Percentiles rank a stretch among this genome's conserved stretches.
Conservation (phyloP, 305 asterid species). For the Galium porrigens region DNA sequence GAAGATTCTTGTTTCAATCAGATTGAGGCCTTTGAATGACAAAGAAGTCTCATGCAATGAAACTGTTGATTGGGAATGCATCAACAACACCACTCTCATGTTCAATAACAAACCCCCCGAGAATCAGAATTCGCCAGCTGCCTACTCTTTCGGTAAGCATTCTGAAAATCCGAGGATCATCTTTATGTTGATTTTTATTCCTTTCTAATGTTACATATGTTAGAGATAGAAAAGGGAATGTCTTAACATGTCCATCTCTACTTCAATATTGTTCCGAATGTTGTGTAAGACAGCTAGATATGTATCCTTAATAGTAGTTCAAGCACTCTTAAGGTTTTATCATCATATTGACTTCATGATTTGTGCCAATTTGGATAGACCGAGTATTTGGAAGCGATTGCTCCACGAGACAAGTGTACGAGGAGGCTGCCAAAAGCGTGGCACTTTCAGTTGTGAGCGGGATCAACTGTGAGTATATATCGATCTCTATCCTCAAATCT, state of each 20-base stretch:
- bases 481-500: neutral
- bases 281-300: no score
- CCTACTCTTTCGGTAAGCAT: conserved; percentile 58
- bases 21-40: conserved; percentile 73
- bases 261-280: neutral
- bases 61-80: conserved; percentile 74
- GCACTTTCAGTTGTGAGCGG: conserved; percentile 76
- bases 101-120: conserved; percentile 50
- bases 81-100: conserved; percentile 55
- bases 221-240: neutral
- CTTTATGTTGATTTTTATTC: neutral
- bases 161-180: neutral
- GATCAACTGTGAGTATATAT: conserved; percentile 54
- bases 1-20: conserved; percentile 68
- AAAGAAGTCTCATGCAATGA: conserved; percentile 44
- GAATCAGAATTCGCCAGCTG: conserved; percentile 48
- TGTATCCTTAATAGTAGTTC: no score
- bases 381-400: conserved; percentile 52
- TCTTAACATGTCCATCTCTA: neutral
- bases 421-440: conserved; percentile 72
- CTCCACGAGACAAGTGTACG: conserved; percentile 66
- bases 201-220: neutral
- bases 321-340: no score
- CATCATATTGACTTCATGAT: neutral
- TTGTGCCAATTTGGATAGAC: conserved; percentile 25